Evolutionary conservation across 139 green algal species (phyloP).

Genomic region (Coelastrella sp.): DNA sequence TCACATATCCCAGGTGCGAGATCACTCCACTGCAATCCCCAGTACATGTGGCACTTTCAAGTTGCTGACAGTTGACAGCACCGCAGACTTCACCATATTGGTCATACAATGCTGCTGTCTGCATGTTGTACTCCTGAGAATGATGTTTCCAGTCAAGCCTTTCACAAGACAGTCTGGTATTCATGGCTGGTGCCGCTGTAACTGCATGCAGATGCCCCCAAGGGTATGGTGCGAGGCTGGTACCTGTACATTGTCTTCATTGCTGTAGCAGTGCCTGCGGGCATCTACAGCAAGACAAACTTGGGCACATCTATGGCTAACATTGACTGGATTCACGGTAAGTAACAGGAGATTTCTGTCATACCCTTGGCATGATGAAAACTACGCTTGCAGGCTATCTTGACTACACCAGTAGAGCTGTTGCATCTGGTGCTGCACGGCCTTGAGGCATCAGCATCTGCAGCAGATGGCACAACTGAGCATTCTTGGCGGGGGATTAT

Average conservation of each 20-base stretch:
- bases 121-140: not conserved
- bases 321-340: conserved; percentile 38
- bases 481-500: no score
- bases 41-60: not conserved
- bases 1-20: not conserved
- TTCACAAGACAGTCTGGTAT: not conserved
- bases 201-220: not conserved
- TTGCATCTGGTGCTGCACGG: not conserved
- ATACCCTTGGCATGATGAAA: not conserved
- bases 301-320: conserved; percentile 31
- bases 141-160: not conserved
- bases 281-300: conserved; percentile 32
- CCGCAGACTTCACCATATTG: no score
- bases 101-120: not conserved
- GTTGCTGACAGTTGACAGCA: not conserved
- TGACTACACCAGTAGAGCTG: not conserved
- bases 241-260: conserved; percentile 21
- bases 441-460: no score
- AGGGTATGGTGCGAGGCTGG: not conserved
- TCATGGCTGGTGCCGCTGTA: not conserved
- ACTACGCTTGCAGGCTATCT: not conserved
- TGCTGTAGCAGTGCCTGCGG: conserved; percentile 36
- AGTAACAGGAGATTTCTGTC: not conserved
- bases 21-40: no score
- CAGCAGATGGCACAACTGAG: no score